Conservation (phyloP, 2,329 filamentous ascomycete species). For the Colletotrichum tropicicola region DNA sequence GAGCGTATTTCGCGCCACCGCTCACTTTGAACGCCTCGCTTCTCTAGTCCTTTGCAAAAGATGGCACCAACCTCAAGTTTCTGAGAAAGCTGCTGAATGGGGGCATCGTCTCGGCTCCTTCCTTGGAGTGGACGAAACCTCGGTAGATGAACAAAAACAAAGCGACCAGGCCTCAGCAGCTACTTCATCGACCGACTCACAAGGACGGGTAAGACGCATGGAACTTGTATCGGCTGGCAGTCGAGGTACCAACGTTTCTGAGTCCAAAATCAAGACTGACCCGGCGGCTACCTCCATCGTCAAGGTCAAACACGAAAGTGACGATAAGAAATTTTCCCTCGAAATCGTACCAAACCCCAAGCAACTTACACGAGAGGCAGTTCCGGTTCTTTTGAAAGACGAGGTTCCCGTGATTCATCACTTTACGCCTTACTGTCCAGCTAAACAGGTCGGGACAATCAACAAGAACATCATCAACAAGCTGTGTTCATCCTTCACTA, state of each 20-base stretch:
- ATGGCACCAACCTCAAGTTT: neutral
- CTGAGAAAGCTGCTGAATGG: conserved; percentile 1
- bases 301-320: too few species aligned
- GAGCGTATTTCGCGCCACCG: neutral
- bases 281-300: too few species aligned
- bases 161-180: neutral
- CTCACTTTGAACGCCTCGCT: conserved; percentile 2
- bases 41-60: conserved; percentile 10
- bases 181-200: neutral
- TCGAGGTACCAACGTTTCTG: too few species aligned
- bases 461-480: neutral
- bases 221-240: too few species aligned
- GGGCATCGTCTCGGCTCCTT: neutral
- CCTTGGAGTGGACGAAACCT: neutral
- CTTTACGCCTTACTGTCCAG: neutral
- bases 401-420: neutral
- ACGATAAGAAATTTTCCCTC: too few species aligned
- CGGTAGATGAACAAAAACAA: neutral
- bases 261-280: too few species aligned
- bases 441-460: neutral
- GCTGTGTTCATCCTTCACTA: neutral
- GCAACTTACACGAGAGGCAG: neutral
- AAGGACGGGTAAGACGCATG: too few species aligned
- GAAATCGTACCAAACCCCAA: neutral
- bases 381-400: neutral